Base-by-base conservation (phyloP, 495 filamentous ascomycete species). In the Neurospora tetraspora region DNA sequence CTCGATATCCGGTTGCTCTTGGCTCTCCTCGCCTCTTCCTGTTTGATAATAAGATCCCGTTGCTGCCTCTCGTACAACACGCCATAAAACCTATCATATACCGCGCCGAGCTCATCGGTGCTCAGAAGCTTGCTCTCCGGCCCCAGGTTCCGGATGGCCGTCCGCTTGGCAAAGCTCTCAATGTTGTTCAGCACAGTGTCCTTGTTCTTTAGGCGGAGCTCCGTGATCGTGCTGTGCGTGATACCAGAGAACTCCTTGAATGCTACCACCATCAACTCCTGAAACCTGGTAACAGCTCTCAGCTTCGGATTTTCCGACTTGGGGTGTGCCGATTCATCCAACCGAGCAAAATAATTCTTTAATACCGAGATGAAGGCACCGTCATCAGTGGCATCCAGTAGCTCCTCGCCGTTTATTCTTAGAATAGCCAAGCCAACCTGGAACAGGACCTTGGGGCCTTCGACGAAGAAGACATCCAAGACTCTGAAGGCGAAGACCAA, bases 171-270 rank as follows among this genome's bases (percentile, higher is more conserved):
- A 77, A 99, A 99, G 73, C 88, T 97, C 82, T 98, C 96, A 75
- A 99, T 99, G 74, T 92, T 97, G 75, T 92, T 92, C 39, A 99
- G 82, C 14, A 99, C 94, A 4, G 91, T 90, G 77, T 94, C 93
- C 81, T 97, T 98, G 81, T 97, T 94, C 79, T 94, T 97, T 18
- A 91, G 85, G 27, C 96, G 92, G 74, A 96, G 89, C 74, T 98
- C 96, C 3, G 88, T 90, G 71, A 99, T 94, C 43, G 91, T 97
- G 76, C 88, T 90, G 77, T 98, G 95, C 0, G 96, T 99, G 77
- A 99, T 97, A 10, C 89, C 93, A 1, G 95, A 91, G 76, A 99
- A 99, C 77, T 99, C 96, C 73, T 96, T 97, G 85, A 98, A 98
- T 14, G 96, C 96, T 4, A 98, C 94, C 3, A 99, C 96, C 93